phyloP scores from a whole-genome alignment of 768 basidiomycete genomes.

The Psilocybe sp. region DNA sequence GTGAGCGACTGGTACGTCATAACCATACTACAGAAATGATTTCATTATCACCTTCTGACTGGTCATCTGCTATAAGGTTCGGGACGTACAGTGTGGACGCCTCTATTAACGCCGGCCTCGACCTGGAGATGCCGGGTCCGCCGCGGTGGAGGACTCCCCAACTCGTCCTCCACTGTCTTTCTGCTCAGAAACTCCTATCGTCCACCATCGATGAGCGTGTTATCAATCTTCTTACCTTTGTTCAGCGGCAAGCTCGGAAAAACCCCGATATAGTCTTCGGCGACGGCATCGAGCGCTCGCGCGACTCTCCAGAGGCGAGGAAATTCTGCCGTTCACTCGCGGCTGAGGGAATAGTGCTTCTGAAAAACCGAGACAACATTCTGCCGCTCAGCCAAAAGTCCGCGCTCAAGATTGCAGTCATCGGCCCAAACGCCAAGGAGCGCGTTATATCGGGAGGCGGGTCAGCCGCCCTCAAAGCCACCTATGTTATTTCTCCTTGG shows the following conservation, averaged over 20 bases:
- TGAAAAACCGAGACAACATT: conserved; percentile 58
- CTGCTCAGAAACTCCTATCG: conserved; percentile 44
- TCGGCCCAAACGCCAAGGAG: conserved; percentile 68
- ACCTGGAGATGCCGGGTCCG: conserved; percentile 77
- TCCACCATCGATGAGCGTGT: conserved; percentile 50
- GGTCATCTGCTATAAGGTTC: conserved; percentile 40
- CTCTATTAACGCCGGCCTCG: conserved; percentile 69
- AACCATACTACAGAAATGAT: not conserved
- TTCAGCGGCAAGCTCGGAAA: conserved; percentile 52
- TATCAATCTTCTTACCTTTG: conserved; percentile 47
- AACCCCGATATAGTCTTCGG: conserved; percentile 63
- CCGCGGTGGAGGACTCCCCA: conserved; percentile 61
- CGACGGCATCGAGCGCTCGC: conserved; percentile 55
- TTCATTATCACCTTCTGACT: not conserved
- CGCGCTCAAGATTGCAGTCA: conserved; percentile 54
- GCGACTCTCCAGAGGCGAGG: conserved; percentile 50
- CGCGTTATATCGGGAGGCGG: conserved; percentile 74
- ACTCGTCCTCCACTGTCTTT: conserved; percentile 35
- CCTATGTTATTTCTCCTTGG: conserved; percentile 63
- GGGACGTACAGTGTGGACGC: conserved; percentile 71
- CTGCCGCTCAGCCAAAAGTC: conserved; percentile 45
- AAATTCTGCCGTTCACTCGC: conserved; percentile 55
- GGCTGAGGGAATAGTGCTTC: conserved; percentile 60
- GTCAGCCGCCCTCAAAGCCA: conserved; percentile 69
- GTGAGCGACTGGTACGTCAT: conserved; percentile 73